Evolutionary conservation across 1,284 basidiomycete genomes (phyloP).

Genomic region (Peniophora sp.): DNA sequence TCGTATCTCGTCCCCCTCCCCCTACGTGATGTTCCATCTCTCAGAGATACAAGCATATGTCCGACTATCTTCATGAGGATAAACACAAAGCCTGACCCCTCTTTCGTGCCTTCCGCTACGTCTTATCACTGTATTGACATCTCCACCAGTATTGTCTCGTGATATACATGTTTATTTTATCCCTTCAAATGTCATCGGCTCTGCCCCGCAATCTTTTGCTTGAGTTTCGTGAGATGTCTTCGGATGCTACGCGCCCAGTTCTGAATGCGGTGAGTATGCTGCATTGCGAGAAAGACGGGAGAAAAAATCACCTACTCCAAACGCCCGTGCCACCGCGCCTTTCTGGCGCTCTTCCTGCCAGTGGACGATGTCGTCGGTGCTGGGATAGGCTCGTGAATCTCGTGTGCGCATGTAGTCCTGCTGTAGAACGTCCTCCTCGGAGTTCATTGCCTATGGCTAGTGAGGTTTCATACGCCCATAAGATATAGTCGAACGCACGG

Average conservation of each 20-base stretch:
- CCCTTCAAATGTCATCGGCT: not conserved
- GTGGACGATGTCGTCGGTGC: not conserved
- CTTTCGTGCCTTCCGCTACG: not conserved
- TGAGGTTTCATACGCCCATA: not conserved
- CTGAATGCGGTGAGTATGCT: constrained; percentile 4
- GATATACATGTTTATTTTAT: not conserved
- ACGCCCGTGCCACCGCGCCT: constrained; percentile 1
- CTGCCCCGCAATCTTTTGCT: not conserved
- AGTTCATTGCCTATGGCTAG: constrained; percentile 18
- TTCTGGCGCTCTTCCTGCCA: constrained; percentile 1
- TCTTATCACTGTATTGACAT: not conserved
- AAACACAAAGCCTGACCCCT: constrained; percentile 10
- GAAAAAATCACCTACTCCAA: constrained; percentile 7
- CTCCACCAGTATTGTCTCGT: not conserved
- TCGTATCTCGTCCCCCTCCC: too few species aligned
- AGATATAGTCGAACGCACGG: constrained; percentile 11
- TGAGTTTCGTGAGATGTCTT: constrained; percentile 2
- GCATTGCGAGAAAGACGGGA: not conserved
- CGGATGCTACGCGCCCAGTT: constrained; percentile 5
- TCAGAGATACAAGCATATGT: constrained; percentile 17
- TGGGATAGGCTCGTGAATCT: constrained; percentile 4
- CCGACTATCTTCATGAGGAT: constrained; percentile 10
- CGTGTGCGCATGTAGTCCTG: constrained; percentile 15
- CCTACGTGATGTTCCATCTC: constrained; percentile 1
- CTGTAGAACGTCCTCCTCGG: constrained; percentile 22